Evolutionary conservation across 2,329 filamentous ascomycete species (phyloP), one percentile per base, ranked within the genome.

Genomic region (Chaetoscypha palmicola): DNA sequence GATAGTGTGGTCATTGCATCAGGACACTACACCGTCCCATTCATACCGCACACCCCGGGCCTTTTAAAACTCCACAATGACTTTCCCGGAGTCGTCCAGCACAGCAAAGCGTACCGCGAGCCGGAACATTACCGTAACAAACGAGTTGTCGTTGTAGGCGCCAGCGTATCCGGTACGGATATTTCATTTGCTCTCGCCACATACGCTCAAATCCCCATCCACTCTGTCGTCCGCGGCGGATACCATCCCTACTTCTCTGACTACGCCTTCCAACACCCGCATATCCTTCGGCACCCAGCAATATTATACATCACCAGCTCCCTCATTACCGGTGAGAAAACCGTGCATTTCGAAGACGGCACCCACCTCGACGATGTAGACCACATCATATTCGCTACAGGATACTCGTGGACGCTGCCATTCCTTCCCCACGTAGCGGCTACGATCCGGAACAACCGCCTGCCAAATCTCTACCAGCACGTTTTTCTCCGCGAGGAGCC

Each of bases 91-190:
- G 58, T 64, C 1, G 72, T 86, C 12, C 71, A 70, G 3, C 83
- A 87, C 57, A 86, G 85, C 1, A 92, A 90, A 61, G 77, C 76
- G 49, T 92, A 86, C 57, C 76, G 86, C 5, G 71, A 66, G 0
- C 75, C 85, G 0, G 71, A 78, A 11, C 59, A 67, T 2, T 90
- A 79, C 56, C 58, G 58, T 1, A 70, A 67, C 20, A 79, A 81
- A 45, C 46, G 55, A 47, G 56, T 83, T 0, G 65, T 83, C 0
- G 70, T 80, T 0, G 76, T 84, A 1, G 79, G 80, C 2, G 79
- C 76, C 1, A 81, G 76, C 1, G 78, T 83, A 2, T 83, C 79
- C 0, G 79, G 74, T 0, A 72, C 76, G 21, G 81, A 84, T 53
- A 80, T 80, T 0, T 70, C 70, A 0, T 56, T 69, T 32, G 52